A percentile compares a stretch with the other conserved stretches of the same genome.
Evolutionary conservation across 1,284 basidiomycete genomes (phyloP).

Genomic region (Ustilago cynodontis): DNA sequence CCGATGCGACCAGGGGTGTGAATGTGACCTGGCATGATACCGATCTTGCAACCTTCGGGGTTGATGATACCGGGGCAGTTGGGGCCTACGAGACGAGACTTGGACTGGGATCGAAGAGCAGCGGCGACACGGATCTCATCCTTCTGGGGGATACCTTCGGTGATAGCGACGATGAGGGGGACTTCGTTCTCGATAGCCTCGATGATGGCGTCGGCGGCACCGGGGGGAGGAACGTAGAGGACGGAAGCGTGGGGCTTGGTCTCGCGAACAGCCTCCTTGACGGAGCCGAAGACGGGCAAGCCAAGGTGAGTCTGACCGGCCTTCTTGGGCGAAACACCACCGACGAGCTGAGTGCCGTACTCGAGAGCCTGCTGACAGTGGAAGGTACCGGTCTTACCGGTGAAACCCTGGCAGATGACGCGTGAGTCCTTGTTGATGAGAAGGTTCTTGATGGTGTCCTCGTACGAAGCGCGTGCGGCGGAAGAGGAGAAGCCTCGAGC

Average conservation of each 20-base stretch:
- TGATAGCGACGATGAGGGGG: conserved; percentile 68
- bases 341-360: conserved; percentile 97
- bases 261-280: conserved; percentile 78
- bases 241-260: conserved; percentile 68
- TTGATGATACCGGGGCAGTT: conserved; percentile 99
- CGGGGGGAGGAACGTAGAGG: conserved; percentile 68
- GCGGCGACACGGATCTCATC: conserved; percentile 79
- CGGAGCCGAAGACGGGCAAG: conserved; percentile 92
- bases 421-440: conserved; percentile 90
- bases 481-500: conserved; percentile 54
- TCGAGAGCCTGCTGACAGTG: conserved; percentile 93
- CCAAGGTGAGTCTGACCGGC: conserved; percentile 95
- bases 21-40: conserved; percentile 98
- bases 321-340: conserved; percentile 97
- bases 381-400: conserved; percentile 98
- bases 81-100: conserved; percentile 84
- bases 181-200: conserved; percentile 69
- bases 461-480: conserved; percentile 74
- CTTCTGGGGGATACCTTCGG: conserved; percentile 69
- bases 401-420: conserved; percentile 70
- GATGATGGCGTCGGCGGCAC: conserved; percentile 69
- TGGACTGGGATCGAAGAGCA: conserved; percentile 91
- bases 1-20: conserved; percentile 89
- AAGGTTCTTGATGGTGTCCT: conserved; percentile 90
- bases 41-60: conserved; percentile 96